Evolutionary conservation across 208 protist species (phyloP).

Genomic region (Blechomonas ayalai): DNA sequence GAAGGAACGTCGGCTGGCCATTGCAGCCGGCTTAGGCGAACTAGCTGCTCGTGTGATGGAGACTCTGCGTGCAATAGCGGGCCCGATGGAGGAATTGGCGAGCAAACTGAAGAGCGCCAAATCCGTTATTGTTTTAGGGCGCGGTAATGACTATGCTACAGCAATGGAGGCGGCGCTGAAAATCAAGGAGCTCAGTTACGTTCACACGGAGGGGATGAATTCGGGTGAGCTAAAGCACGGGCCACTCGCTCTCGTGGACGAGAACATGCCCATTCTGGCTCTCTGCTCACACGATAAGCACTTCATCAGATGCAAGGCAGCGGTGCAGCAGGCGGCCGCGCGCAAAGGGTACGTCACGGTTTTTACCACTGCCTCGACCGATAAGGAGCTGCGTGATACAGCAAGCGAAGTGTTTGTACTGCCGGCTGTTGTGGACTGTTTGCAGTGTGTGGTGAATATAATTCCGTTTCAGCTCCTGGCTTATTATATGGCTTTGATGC

Average conservation of each 20-base stretch:
- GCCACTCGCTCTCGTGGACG: slow-evolving; percentile 95
- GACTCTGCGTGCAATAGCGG: slow-evolving; percentile 43
- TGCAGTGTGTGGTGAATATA: slow-evolving; percentile 88
- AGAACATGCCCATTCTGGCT: slow-evolving; percentile 87
- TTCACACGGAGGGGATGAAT: slow-evolving; percentile 96
- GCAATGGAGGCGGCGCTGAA: slow-evolving; percentile 94
- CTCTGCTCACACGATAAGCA: slow-evolving; percentile 77
- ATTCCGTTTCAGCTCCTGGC: slow-evolving; percentile 96
- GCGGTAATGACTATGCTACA: slow-evolving; percentile 91
- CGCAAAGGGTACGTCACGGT: slow-evolving; percentile 78
- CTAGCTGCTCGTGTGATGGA: slow-evolving; percentile 51
- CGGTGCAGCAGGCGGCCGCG: slow-evolving; percentile 86
- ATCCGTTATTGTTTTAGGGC: slow-evolving; percentile 84
- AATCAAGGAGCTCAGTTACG: slow-evolving; percentile 97
- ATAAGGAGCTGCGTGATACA: slow-evolving; percentile 39
- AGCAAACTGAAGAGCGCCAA: slow-evolving; percentile 32
- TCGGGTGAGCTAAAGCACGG: slow-evolving; percentile 97
- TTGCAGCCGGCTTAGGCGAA: slow-evolving; percentile 55
- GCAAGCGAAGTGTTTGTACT: slow-evolving; percentile 39
- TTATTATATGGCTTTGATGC: slow-evolving; percentile 91
- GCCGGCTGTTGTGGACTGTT: slow-evolving; percentile 79
- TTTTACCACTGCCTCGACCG: slow-evolving; percentile 41
- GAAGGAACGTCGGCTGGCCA: slow-evolving; percentile 39
- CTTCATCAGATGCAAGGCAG: slow-evolving; percentile 72
- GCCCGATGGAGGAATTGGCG: slow-evolving; percentile 59